Conservation (phyloP, 176 grass and related monocot species). For the Paspalum vaginatum region DNA sequence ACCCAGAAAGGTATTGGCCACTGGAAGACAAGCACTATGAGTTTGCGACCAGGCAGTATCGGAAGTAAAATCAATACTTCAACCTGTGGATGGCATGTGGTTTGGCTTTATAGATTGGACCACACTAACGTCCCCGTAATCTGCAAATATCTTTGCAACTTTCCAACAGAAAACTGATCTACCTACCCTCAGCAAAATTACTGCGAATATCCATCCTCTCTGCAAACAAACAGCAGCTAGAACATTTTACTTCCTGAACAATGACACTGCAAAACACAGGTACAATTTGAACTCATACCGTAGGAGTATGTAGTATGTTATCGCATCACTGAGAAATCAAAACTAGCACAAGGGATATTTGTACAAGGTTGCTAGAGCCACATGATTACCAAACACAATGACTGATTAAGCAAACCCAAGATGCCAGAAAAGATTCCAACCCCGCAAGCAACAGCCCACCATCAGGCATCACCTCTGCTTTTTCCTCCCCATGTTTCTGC, state of each 20-base stretch:
- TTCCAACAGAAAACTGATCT: background rate
- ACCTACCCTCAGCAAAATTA: background rate
- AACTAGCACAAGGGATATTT: background rate
- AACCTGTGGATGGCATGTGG: slow-evolving; percentile 29
- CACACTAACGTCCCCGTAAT: slow-evolving; percentile 10
- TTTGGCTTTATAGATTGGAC: slow-evolving; percentile 26
- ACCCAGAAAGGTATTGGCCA: background rate
- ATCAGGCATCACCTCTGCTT: slow-evolving; percentile 10
- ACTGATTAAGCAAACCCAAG: slow-evolving; percentile 5
- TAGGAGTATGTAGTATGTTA: background rate
- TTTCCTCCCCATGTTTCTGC: slow-evolving; percentile 40
- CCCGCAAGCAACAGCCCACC: background rate
- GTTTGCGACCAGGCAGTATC: background rate
- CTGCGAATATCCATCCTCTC: background rate
- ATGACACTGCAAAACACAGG: background rate
- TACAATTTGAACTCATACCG: too few relatives aligned
- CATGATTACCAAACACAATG: slow-evolving; percentile 4
- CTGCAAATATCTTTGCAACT: slow-evolving; percentile 21
- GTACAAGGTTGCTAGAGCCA: background rate
- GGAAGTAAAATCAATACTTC: background rate
- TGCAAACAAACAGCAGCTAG: background rate
- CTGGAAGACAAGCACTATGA: background rate
- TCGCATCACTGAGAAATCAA: background rate
- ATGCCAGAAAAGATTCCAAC: slow-evolving; percentile 41
- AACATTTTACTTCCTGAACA: background rate